Base-by-base conservation (phyloP, 345 rosid species). In the Sapria himalayana region DNA sequence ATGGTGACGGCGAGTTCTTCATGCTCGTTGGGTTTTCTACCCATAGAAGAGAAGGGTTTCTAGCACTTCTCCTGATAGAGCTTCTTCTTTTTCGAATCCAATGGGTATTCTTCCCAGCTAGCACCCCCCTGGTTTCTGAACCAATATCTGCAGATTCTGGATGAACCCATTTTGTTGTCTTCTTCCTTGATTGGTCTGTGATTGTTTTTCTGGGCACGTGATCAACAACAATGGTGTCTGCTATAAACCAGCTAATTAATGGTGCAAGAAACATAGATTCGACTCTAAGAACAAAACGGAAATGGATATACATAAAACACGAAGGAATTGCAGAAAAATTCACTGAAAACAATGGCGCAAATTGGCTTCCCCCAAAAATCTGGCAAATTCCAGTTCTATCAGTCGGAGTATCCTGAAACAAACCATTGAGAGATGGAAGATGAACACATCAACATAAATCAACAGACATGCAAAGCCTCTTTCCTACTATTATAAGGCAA, bases 71-170 rank as follows among this genome's bases (percentile, higher is more conserved):
- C 69, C 73, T 72, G 18, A 70, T 38, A 0, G 89, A 71, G 42
- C 92, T 91, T 59, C 93, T 69, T 49, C 79, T 66, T 70, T 71
- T 82, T 41, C 57, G 86, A 37, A 80, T 54, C 44, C 81, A 61
- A 12, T 77, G 73, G 34, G 76, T 66, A 53, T 61, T 73, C 39
- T 66, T 15, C 25, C 58, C 57, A 64, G n/a, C n/a, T n/a, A 57
- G 49, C 15, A 47, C 41, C 50, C 39, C 36, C 43, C 46, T 66
- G 47, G 56, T 55, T 46, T 46, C 54, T 0, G 37, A 27, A 54
- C 12, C 55, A 42, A n/a, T n/a, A n/a, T n/a, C n/a, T n/a, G n/a
- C n/a, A n/a, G n/a, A n/a, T n/a, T n/a, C n/a, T n/a, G n/a, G n/a
- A n/a, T n/a, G n/a, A n/a, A n/a, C n/a, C n/a, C n/a, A n/a, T n/a